Conservation (phyloP, 2,329 filamentous ascomycete species). For the Colletotrichum incanum region DNA sequence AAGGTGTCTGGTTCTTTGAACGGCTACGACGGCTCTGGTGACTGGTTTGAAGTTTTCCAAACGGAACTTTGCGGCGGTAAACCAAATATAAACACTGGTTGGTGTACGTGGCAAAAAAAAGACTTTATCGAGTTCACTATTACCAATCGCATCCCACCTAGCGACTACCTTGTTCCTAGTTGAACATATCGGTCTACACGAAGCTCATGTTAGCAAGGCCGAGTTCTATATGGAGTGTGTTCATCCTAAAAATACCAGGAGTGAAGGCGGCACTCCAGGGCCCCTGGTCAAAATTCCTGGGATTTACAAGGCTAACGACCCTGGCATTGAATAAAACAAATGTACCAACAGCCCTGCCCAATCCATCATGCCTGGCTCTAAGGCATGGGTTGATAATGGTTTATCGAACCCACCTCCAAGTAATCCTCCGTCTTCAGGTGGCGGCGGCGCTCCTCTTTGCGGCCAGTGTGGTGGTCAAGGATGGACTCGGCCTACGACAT, state of each 20-base stretch:
- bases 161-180: slow-evolving; percentile 59
- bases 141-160: slow-evolving; percentile 52
- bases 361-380: slow-evolving; percentile 40
- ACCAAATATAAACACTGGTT: slow-evolving; percentile 6
- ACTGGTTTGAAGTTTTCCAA: slow-evolving; percentile 48
- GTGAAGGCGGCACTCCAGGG: slow-evolving; percentile 53
- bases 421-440: not conserved
- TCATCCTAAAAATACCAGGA: slow-evolving; percentile 58
- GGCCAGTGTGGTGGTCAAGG: slow-evolving; percentile 47
- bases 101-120: slow-evolving; percentile 43
- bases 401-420: not conserved
- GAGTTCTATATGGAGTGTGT: slow-evolving; percentile 61
- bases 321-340: slow-evolving; percentile 42
- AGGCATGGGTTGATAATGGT: slow-evolving; percentile 30
- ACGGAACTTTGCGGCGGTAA: slow-evolving; percentile 24
- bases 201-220: slow-evolving; percentile 46
- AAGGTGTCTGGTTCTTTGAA: slow-evolving; percentile 29
- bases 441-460: slow-evolving; percentile 38
- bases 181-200: slow-evolving; percentile 63
- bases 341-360: slow-evolving; percentile 30
- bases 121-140: slow-evolving; percentile 49
- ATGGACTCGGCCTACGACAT: slow-evolving; percentile 48
- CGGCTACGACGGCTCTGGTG: slow-evolving; percentile 41
- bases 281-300: slow-evolving; percentile 60
- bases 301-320: slow-evolving; percentile 45